These are phyloP conservation scores for Viola pubescens DNA, from an alignment of 441 rosid species.

Conservation along the genomic window DNA sequence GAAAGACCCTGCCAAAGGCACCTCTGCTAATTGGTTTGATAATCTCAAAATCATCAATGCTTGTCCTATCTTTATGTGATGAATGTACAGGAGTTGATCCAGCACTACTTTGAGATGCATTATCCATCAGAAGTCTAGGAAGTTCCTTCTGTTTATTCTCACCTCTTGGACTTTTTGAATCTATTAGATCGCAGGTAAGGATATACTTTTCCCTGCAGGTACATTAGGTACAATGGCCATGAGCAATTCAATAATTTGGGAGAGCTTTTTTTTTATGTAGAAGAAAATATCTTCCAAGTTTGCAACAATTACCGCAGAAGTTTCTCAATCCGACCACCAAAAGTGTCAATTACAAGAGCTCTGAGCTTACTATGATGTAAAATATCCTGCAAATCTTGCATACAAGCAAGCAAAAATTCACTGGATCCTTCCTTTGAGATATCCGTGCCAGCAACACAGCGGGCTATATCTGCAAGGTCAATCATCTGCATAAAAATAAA, in stretches of 20 bases:
- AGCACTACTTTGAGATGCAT: slow-evolving; percentile 42
- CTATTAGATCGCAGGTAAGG: slow-evolving; percentile 50
- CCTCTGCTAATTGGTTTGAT: slow-evolving; percentile 88
- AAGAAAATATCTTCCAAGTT: slow-evolving; percentile 10
- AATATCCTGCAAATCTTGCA: slow-evolving; percentile 76
- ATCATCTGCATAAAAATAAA: slow-evolving; percentile 45
- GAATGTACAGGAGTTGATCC: slow-evolving; percentile 38
- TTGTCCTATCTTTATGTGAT: slow-evolving; percentile 55
- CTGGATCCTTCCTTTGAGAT: slow-evolving; percentile 49
- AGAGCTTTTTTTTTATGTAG: slow-evolving; percentile 4
- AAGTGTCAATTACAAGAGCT: slow-evolving; percentile 78
- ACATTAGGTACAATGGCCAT: slow-evolving; percentile 9
- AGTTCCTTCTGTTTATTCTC: slow-evolving; percentile 38
- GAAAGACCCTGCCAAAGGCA: slow-evolving; percentile 81
- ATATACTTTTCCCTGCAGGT: slow-evolving; percentile 69
- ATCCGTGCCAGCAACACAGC: slow-evolving; percentile 68
- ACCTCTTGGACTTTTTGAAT: slow-evolving; percentile 36
- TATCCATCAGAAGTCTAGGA: slow-evolving; percentile 32
- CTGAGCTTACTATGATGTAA: slow-evolving; percentile 57
- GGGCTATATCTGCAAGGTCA: slow-evolving; percentile 82
- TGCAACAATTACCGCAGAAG: slow-evolving; percentile 44
- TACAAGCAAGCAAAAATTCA: slow-evolving; percentile 63
- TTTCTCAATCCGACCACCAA: slow-evolving; percentile 73
- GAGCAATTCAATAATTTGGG: slow-evolving; percentile 13
- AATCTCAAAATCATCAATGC: slow-evolving; percentile 84